Percentiles rank a stretch among this genome's conserved stretches.
phyloP scores from a whole-genome alignment of 2,329 filamentous ascomycete species.

The Cercospora beticola region DNA sequence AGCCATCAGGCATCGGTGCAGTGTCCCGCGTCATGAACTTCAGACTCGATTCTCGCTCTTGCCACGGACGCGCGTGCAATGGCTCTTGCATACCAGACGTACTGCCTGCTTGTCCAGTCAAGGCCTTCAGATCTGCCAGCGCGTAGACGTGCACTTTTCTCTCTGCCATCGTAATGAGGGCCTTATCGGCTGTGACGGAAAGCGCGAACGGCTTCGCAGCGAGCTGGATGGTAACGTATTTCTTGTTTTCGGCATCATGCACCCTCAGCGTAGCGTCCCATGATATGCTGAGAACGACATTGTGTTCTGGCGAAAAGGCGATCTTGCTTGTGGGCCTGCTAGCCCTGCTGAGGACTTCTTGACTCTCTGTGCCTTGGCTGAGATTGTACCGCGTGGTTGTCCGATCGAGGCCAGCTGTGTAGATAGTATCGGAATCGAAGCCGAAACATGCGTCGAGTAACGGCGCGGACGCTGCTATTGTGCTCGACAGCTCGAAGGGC shows the following conservation, averaged over 20 bases:
- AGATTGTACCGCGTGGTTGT: conserved; percentile 75
- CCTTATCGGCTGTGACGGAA: conserved; percentile 72
- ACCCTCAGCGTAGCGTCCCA: conserved; percentile 93
- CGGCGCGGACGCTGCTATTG: conserved; percentile 59
- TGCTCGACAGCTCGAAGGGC: conserved; percentile 2
- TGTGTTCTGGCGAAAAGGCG: conserved; percentile 73
- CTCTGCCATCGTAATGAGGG: conserved; percentile 93
- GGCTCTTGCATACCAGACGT: conserved; percentile 17
- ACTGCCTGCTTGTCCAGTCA: conserved; percentile 50
- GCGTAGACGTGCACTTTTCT: conserved; percentile 96
- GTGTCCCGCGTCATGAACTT: conserved; percentile 95
- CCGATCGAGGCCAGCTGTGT: conserved; percentile 82
- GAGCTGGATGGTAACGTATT: conserved; percentile 56
- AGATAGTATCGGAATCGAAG: conserved; percentile 74
- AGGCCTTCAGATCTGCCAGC: conserved; percentile 64
- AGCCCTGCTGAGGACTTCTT: conserved; percentile 75
- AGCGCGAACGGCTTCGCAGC: conserved; percentile 89
- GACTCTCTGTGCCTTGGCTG: conserved; percentile 56
- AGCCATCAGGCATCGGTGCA: conserved; percentile 94
- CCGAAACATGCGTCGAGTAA: conserved; percentile 93
- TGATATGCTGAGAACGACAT: conserved; percentile 80
- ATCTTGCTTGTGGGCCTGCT: conserved; percentile 72
- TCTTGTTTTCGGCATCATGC: conserved; percentile 57
- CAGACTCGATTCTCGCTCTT: conserved; percentile 86
- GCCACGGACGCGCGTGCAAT: conserved; percentile 64